A percentile compares a stretch with the other conserved stretches of the same genome.
Evolutionary conservation across 352 stramenopile genomes (phyloP).

Genomic region (Pythium myriotylum): DNA sequence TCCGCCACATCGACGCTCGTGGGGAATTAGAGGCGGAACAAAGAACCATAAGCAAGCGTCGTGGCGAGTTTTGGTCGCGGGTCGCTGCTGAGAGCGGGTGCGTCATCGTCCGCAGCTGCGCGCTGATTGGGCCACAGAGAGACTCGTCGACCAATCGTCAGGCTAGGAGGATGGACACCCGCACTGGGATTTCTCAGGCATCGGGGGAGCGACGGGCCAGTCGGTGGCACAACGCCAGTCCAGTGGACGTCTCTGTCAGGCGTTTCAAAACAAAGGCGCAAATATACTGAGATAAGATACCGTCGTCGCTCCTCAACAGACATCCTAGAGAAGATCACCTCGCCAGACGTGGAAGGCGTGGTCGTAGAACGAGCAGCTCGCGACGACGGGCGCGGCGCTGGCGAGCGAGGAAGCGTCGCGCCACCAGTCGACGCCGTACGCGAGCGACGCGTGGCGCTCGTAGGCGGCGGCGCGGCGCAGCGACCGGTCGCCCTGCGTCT

Average conservation of each 20-base stretch:
- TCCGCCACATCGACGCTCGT: background rate
- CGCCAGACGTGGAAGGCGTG: constrained; percentile 77
- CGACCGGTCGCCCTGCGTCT: constrained; percentile 9
- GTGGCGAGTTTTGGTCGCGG: too few relatives aligned
- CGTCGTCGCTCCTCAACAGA: background rate
- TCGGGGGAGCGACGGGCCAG: constrained; percentile 1
- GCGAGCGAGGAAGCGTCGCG: constrained; percentile 39
- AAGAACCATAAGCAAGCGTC: background rate
- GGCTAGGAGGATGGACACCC: background rate
- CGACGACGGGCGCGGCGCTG: constrained; percentile 49
- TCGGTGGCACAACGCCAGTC: too few relatives aligned
- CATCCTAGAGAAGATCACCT: background rate
- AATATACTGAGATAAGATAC: constrained; percentile 18
- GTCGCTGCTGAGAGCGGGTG: constrained; percentile 13
- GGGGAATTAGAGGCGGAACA: background rate
- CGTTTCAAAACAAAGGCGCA: constrained; percentile 8
- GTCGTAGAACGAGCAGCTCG: constrained; percentile 85
- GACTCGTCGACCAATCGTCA: constrained; percentile 11
- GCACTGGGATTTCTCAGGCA: constrained; percentile 15
- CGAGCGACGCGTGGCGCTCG: constrained; percentile 71
- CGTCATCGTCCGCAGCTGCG: constrained; percentile 3
- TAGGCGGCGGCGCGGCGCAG: constrained; percentile 43
- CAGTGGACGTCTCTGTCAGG: too few relatives aligned
- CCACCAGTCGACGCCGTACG: constrained; percentile 88
- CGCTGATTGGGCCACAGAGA: constrained; percentile 14